Evolutionary conservation across 2,329 filamentous ascomycete species (phyloP).

Genomic region (Aspergillus sp.): DNA sequence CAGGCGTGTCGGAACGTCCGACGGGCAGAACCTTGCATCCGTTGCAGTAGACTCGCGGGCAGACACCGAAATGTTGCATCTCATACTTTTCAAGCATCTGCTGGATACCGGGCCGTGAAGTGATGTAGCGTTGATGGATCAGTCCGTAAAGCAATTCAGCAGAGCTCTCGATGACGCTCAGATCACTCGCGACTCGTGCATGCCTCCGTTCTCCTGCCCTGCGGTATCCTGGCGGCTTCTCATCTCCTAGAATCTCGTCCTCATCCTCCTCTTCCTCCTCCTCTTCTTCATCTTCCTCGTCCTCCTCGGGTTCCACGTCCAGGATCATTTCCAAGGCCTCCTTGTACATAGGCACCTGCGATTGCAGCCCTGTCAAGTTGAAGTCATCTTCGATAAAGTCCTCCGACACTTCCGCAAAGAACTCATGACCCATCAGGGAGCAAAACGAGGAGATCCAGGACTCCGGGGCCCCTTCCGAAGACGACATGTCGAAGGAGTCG

Average conservation of each 20-base stretch:
- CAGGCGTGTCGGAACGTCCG: constrained; percentile 89
- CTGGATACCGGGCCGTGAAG: constrained; percentile 91
- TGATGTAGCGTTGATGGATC: constrained; percentile 98
- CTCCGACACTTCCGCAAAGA: constrained; percentile 97
- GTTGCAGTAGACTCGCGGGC: constrained; percentile 91
- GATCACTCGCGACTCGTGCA: constrained; percentile 83
- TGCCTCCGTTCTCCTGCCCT: constrained; percentile 70
- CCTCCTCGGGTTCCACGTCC: constrained; percentile 93
- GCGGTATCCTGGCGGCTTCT: constrained; percentile 46
- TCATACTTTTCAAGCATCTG: constrained; percentile 99
- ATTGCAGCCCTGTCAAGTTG: constrained; percentile 93
- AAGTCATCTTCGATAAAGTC: constrained; percentile 99
- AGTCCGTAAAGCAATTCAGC: constrained; percentile 98
- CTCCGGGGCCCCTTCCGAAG: constrained; percentile 62
- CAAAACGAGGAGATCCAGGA: constrained; percentile 99
- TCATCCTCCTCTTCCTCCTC: constrained; percentile 69
- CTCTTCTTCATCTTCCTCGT: constrained; percentile 67
- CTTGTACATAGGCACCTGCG: constrained; percentile 97
- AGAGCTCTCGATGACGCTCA: constrained; percentile 93
- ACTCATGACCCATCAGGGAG: constrained; percentile 92
- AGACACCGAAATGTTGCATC: constrained; percentile 90
- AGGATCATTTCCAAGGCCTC: constrained; percentile 99
- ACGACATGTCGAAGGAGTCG: constrained; percentile 47
- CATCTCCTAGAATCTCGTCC: constrained; percentile 67
- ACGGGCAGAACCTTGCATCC: constrained; percentile 89